These are phyloP conservation scores for Puccinia triticina DNA, from an alignment of 1,284 basidiomycete genomes.

Conservation along the genomic window DNA sequence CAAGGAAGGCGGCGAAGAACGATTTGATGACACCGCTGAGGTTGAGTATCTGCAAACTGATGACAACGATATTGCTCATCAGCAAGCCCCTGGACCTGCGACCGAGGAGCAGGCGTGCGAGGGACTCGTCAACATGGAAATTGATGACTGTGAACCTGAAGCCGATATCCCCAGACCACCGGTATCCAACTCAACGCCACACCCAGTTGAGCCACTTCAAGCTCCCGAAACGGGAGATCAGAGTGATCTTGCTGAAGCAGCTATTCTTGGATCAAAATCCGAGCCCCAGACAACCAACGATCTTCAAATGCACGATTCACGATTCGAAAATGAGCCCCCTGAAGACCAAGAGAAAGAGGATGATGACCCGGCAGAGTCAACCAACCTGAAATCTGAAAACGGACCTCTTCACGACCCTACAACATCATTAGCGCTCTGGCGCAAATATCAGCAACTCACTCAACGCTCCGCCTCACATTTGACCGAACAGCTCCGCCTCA, in stretches of 20 bases:
- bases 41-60: conserved; percentile 42
- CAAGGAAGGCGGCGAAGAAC: conserved; percentile 25
- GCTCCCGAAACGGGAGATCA: conserved; percentile 58
- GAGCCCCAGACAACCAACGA: conserved; percentile 56
- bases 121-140: conserved; percentile 27
- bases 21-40: conserved; percentile 37
- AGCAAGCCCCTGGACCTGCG: conserved; percentile 46
- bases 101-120: conserved; percentile 48
- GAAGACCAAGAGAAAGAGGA: conserved; percentile 63
- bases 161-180: conserved; percentile 18
- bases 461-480: conserved; percentile 61
- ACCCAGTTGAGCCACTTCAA: conserved; percentile 53
- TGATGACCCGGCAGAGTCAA: not conserved
- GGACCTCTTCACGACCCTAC: not conserved
- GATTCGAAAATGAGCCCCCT: conserved; percentile 66
- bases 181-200: conserved; percentile 59
- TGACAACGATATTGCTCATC: conserved; percentile 2
- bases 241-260: conserved; percentile 64
- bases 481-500: conserved; percentile 94
- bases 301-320: conserved; percentile 69
- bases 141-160: conserved; percentile 39
- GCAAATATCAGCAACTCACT: conserved; percentile 48
- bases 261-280: conserved; percentile 23
- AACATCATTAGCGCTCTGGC: conserved; percentile 59
- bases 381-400: conserved; percentile 7